Conservation (phyloP, 2,329 filamentous ascomycete genomes). For the Chaetomiaceae sp. region DNA sequence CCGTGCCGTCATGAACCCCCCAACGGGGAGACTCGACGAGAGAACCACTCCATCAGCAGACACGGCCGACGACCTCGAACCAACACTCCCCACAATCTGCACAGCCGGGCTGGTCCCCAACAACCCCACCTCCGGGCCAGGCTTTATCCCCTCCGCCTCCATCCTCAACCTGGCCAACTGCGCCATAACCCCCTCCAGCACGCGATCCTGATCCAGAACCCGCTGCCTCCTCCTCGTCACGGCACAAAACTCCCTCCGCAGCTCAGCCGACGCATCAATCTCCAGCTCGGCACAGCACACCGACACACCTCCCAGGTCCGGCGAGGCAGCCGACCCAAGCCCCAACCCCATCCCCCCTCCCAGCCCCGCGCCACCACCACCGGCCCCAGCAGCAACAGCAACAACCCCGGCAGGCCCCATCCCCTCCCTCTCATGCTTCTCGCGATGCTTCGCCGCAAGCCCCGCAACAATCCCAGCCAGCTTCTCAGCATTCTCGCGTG, state of each 20-base stretch:
- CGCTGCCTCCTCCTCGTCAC: conserved; percentile 39
- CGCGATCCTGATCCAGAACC: conserved; percentile 39
- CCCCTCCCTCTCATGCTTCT: conserved; percentile 41
- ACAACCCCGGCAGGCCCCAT: conserved; percentile 23
- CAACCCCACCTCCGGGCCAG: conserved; percentile 1
- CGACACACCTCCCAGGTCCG: conserved; percentile 20
- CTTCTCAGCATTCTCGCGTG: conserved; percentile 34
- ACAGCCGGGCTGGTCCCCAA: conserved; percentile 15
- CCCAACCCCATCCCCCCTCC: too few relatives aligned
- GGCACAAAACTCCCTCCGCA: conserved; percentile 47
- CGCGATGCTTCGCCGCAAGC: conserved; percentile 42
- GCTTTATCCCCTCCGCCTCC: neutral
- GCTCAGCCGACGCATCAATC: conserved; percentile 43
- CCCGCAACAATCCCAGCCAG: conserved; percentile 40
- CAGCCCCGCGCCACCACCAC: conserved; percentile 16
- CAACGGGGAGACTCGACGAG: conserved; percentile 11
- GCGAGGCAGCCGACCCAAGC: too few relatives aligned
- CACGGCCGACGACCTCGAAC: conserved; percentile 9
- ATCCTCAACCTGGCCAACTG: conserved; percentile 7
- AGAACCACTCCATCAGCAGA: conserved; percentile 6
- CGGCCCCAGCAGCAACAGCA: neutral
- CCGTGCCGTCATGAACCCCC: conserved; percentile 5
- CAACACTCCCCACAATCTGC: conserved; percentile 12
- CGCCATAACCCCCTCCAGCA: conserved; percentile 43
- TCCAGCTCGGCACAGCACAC: conserved; percentile 47